These are phyloP conservation scores for Capsicum rhomboideum DNA, from an alignment of 257 asterid species.

Conservation along the genomic window DNA sequence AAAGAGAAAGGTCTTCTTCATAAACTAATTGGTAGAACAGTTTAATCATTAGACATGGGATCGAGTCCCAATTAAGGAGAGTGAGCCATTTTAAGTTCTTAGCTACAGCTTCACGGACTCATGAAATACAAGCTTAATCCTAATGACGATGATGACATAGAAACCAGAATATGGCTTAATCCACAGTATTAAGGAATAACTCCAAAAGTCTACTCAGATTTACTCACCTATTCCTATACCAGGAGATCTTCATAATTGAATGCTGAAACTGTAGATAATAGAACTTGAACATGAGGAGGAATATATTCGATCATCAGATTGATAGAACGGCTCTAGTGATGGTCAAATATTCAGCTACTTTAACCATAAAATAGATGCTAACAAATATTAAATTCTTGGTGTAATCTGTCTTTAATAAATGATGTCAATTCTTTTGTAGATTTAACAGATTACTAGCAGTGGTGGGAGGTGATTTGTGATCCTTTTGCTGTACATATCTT, in stretches of 20 bases:
- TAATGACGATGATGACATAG: not conserved
- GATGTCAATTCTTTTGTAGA: not conserved
- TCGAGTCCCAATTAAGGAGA: not conserved
- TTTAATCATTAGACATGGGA: not conserved
- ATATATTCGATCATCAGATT: not conserved
- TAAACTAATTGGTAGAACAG: not conserved
- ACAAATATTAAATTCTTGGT: not conserved
- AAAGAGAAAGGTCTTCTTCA: not conserved
- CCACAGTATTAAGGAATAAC: not conserved
- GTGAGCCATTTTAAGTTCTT: not conserved
- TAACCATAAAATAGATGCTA: not conserved
- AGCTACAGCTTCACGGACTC: not conserved
- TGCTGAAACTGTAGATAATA: not conserved
- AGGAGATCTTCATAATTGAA: not conserved
- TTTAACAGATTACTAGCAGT: not conserved
- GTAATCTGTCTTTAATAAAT: not conserved
- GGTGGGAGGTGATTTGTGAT: not conserved
- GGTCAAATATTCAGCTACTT: not conserved
- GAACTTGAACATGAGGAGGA: not conserved
- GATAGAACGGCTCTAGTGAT: not conserved
- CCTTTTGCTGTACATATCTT: not conserved
- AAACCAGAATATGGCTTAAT: not conserved
- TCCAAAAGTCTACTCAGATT: not conserved
- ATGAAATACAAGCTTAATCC: not conserved
- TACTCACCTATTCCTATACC: not conserved